These are phyloP conservation scores for Penicillium sp. DNA, from an alignment of 2,329 filamentous ascomycete genomes.

Conservation along the genomic window DNA sequence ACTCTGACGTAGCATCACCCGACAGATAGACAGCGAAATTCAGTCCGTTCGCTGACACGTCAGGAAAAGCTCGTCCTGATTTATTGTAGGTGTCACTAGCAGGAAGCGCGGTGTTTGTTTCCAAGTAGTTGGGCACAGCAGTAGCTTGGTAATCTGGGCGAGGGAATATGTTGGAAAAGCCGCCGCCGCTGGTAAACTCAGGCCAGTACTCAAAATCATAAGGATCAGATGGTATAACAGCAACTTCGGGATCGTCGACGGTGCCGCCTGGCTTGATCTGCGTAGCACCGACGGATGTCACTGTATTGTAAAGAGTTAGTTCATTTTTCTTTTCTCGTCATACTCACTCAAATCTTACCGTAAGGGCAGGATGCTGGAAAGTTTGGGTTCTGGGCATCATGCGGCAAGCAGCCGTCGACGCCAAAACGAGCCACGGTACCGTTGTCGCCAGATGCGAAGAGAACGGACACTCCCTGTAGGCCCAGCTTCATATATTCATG, in stretches of 20 bases:
- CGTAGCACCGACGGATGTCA: constrained; percentile 8
- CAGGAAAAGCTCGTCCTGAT: constrained; percentile 58
- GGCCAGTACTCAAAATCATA: neutral
- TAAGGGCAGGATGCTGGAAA: constrained; percentile 52
- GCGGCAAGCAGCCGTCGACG: neutral
- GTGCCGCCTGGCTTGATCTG: neutral
- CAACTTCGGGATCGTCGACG: constrained; percentile 4
- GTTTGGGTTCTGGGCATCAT: constrained; percentile 31
- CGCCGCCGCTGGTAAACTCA: constrained; percentile 41
- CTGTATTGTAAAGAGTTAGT: neutral
- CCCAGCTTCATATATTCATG: constrained; percentile 32
- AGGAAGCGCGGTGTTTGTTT: constrained; percentile 23
- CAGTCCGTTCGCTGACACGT: constrained; percentile 51
- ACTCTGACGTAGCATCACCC: neutral
- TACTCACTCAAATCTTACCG: constrained; percentile 6
- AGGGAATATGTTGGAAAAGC: constrained; percentile 46
- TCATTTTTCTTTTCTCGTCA: too few relatives aligned
- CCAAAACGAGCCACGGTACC: constrained; percentile 18
- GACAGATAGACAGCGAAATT: neutral
- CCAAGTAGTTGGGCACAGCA: constrained; percentile 37
- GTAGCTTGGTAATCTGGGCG: constrained; percentile 41
- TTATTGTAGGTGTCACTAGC: constrained; percentile 41
- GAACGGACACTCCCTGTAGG: constrained; percentile 28
- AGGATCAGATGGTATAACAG: neutral
- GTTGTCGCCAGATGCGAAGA: constrained; percentile 28